phyloP scores from a whole-genome alignment of 768 basidiomycete species.

The Strobilomyces dryophilus region DNA sequence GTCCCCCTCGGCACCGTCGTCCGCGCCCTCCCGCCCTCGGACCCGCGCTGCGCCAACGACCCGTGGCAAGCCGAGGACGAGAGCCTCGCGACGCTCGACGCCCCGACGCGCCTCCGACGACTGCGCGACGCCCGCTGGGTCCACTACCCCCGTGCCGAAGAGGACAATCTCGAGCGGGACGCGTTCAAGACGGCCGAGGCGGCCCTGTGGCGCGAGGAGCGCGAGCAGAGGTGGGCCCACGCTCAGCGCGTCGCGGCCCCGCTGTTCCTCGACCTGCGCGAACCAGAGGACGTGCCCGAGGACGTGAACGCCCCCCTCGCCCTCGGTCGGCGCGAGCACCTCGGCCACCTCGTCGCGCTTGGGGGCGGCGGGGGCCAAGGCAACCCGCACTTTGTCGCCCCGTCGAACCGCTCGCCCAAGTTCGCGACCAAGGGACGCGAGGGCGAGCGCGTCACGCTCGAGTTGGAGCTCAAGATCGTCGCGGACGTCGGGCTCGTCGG shows the following conservation, averaged over 20 bases:
- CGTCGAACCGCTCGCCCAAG: slow-evolving; percentile 75
- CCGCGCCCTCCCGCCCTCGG: slow-evolving; percentile 63
- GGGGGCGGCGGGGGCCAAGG: slow-evolving; percentile 85
- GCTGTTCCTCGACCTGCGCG: slow-evolving; percentile 60
- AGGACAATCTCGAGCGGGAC: slow-evolving; percentile 58
- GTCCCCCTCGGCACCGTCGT: slow-evolving; percentile 93
- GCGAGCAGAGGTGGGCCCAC: slow-evolving; percentile 49
- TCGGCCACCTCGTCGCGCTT: slow-evolving; percentile 63
- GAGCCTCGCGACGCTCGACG: slow-evolving; percentile 42
- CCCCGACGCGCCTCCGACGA: slow-evolving; percentile 46
- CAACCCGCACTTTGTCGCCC: slow-evolving; percentile 79
- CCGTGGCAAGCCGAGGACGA: slow-evolving; percentile 75
- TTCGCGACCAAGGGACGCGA: slow-evolving; percentile 76
- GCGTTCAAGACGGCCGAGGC: slow-evolving; percentile 71
- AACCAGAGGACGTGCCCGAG: slow-evolving; percentile 36
- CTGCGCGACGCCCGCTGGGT: slow-evolving; percentile 71
- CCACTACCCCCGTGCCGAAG: slow-evolving; percentile 68
- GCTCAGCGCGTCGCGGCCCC: slow-evolving; percentile 41
- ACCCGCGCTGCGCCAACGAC: slow-evolving; percentile 59
- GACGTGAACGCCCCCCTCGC: slow-evolving; percentile 55
- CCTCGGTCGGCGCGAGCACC: slow-evolving; percentile 43
- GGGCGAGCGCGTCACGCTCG: slow-evolving; percentile 73
- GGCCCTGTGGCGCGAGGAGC: slow-evolving; percentile 55
- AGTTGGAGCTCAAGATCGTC: slow-evolving; percentile 87
- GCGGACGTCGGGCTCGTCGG: slow-evolving; percentile 97